These are phyloP conservation scores for Puya raimondii DNA, from an alignment of 176 grass and related monocot genomes.

Conservation along the genomic window DNA sequence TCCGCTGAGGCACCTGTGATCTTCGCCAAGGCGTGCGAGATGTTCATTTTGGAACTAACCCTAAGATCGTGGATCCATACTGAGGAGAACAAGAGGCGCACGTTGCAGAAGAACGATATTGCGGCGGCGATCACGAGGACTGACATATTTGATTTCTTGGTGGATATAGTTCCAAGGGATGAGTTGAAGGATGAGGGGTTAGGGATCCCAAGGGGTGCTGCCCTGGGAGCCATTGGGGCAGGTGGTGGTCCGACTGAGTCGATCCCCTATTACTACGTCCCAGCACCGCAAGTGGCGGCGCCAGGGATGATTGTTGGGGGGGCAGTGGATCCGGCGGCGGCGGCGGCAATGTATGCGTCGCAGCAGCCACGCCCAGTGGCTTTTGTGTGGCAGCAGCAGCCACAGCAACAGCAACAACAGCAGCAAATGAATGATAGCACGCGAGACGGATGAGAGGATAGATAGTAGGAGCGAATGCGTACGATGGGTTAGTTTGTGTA, in stretches of 20 bases:
- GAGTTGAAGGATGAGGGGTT: slow-evolving; percentile 29
- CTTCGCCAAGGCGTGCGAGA: slow-evolving; percentile 59
- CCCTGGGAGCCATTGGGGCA: slow-evolving; percentile 21
- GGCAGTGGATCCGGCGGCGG: slow-evolving; percentile 7
- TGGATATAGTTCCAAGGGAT: slow-evolving; percentile 44
- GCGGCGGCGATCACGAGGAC: slow-evolving; percentile 24
- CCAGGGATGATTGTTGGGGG: slow-evolving; percentile 29
- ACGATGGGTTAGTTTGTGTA: background rate
- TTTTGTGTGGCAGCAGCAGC: background rate
- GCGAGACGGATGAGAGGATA: background rate
- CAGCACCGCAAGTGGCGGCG: background rate
- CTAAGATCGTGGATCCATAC: slow-evolving; percentile 42
- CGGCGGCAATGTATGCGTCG: slow-evolving; percentile 28
- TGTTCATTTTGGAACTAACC: slow-evolving; percentile 72
- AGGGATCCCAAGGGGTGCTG: slow-evolving; percentile 13
- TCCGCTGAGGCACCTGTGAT: slow-evolving; percentile 44
- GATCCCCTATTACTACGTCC: slow-evolving; percentile 30
- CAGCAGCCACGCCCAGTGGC: background rate
- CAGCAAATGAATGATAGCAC: slow-evolving; percentile 8
- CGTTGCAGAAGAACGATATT: slow-evolving; percentile 49
- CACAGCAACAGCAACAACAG: slow-evolving; percentile 11
- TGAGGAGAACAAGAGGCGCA: slow-evolving; percentile 41
- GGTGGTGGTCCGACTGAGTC: slow-evolving; percentile 16
- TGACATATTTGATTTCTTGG: slow-evolving; percentile 54
- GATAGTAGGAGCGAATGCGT: background rate